Percentiles rank a stretch among this genome's conserved stretches.
Evolutionary conservation across 2,329 filamentous ascomycete genomes (phyloP).

Genomic region (Camptophora hylomeconis): DNA sequence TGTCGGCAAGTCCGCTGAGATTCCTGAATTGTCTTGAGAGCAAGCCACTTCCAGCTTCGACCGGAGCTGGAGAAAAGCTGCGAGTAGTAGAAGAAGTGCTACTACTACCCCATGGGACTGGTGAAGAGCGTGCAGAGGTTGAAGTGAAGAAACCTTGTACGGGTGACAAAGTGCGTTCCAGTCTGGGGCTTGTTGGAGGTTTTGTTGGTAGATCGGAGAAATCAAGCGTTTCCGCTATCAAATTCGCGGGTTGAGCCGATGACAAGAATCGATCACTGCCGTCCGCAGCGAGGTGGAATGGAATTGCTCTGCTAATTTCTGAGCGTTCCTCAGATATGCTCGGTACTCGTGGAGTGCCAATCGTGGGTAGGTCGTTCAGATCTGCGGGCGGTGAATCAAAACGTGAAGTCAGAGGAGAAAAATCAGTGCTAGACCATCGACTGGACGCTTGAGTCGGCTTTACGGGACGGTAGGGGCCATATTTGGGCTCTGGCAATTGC

Average conservation of each 20-base stretch:
- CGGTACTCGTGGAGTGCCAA: no score
- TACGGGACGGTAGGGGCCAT: constrained; percentile 64
- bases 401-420: no score
- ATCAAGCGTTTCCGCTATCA: no score
- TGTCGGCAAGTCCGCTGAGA: constrained; percentile 6
- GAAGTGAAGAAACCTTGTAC: constrained; percentile 14
- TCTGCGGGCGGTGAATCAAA: no score
- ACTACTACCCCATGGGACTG: constrained; percentile 10
- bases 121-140: constrained; percentile 13
- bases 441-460: background rate
- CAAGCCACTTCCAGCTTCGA: constrained; percentile 13
- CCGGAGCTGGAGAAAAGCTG: constrained; percentile 10
- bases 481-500: constrained; percentile 76
- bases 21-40: constrained; percentile 15
- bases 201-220: no score
- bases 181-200: no score
- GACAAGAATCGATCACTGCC: no score
- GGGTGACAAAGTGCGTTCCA: constrained; percentile 4
- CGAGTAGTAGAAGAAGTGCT: constrained; percentile 4
- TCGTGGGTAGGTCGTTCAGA: no score
- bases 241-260: no score
- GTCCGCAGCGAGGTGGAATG: no score
- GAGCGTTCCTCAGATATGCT: no score
- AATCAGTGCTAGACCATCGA: background rate
- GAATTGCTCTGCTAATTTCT: no score